These are phyloP conservation scores for Penicillium freii DNA, from an alignment of 2,329 filamentous ascomycete species.

Conservation along the genomic window DNA sequence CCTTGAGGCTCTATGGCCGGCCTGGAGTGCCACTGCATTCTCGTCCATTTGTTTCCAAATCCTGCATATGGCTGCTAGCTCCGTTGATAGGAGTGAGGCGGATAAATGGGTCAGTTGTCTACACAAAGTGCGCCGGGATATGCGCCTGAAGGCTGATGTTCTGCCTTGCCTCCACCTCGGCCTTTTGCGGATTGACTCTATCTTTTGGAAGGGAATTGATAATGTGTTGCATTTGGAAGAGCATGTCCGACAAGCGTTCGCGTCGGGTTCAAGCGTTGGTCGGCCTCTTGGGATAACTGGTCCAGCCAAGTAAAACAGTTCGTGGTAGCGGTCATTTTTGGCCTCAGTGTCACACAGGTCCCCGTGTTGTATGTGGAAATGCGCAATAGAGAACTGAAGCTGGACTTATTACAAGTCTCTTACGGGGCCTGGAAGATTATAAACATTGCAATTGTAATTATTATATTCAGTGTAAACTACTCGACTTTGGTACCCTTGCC, in stretches of 20 bases:
- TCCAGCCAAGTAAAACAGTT: not conserved
- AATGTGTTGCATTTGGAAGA: constrained; percentile 4
- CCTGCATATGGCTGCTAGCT: not conserved
- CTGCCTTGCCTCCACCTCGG: constrained; percentile 3
- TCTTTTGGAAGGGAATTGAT: constrained; percentile 2
- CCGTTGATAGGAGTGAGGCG: not conserved
- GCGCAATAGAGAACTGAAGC: not conserved
- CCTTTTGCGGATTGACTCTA: constrained; percentile 1
- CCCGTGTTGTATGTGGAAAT: not conserved
- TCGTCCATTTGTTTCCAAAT: constrained; percentile 5
- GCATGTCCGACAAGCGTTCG: constrained; percentile 1
- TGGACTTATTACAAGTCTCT: not conserved
- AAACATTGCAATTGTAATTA: not conserved
- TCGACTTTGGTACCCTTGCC: constrained; percentile 44
- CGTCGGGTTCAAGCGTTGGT: not conserved
- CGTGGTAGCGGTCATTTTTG: not conserved
- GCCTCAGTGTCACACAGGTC: not conserved
- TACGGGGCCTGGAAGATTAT: not conserved
- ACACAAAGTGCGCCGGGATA: constrained; percentile 1
- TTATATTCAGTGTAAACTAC: constrained; percentile 19
- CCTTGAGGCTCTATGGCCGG: not conserved
- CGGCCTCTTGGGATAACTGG: not conserved
- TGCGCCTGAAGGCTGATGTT: constrained; percentile 5
- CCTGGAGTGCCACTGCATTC: constrained; percentile 1
- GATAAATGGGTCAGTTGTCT: constrained; percentile 3